Conservation (phyloP, 2,329 filamentous ascomycete genomes). For the Ophiostoma sp. region DNA sequence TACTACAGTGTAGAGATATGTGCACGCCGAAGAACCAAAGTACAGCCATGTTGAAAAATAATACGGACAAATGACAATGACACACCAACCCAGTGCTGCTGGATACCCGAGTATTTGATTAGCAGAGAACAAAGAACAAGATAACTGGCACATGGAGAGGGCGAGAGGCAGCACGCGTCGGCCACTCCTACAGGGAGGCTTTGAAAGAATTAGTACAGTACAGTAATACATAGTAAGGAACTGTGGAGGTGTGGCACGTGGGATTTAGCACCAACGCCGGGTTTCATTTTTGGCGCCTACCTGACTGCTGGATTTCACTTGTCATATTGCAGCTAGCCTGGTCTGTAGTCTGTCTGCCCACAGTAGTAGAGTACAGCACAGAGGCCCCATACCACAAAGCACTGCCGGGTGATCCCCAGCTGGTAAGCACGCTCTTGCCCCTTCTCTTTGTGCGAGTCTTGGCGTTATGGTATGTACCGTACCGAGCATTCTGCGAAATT, state of each 20-base stretch:
- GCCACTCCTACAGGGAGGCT: background rate
- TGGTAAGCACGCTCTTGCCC: background rate
- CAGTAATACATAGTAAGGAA: background rate
- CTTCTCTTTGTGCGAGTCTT: constrained; percentile 2
- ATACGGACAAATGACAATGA: too few relatives aligned
- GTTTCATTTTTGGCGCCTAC: constrained; percentile 15
- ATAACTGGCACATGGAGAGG: background rate
- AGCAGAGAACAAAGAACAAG: background rate
- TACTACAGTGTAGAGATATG: too few relatives aligned
- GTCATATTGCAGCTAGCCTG: background rate
- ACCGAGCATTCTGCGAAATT: background rate
- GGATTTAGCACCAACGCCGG: constrained; percentile 14
- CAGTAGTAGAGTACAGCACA: background rate
- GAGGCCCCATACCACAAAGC: background rate
- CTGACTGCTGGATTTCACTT: constrained; percentile 13
- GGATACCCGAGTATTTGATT: background rate
- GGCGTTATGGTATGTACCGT: background rate
- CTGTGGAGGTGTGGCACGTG: constrained; percentile 8
- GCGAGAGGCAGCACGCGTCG: background rate
- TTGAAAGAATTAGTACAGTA: background rate
- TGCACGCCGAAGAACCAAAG: too few relatives aligned
- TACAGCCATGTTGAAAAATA: too few relatives aligned
- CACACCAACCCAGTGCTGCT: background rate
- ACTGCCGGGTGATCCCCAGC: constrained; percentile 12
- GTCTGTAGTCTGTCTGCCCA: too few relatives aligned